phyloP scores from a whole-genome alignment of 2,329 filamentous ascomycete species.

The Aureobasidium sp. region DNA sequence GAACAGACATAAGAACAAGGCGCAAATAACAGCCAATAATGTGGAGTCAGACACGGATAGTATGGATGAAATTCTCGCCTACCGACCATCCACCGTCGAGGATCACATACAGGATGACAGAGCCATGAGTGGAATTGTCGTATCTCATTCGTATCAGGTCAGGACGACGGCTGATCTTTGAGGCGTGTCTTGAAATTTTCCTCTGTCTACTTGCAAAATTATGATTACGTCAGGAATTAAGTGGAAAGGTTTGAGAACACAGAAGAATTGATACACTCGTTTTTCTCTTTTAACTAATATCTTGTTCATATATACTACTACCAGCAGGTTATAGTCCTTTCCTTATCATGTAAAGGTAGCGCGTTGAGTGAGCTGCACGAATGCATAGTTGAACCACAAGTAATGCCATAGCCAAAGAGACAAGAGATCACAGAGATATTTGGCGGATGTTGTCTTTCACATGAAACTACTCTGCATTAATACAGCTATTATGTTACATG shows the following conservation, averaged over 20 bases:
- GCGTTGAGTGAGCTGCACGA: no score
- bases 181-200: neutral
- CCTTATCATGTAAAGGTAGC: no score
- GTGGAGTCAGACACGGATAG: slow-evolving; percentile 10
- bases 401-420: no score
- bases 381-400: no score
- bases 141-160: slow-evolving; percentile 6
- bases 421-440: no score
- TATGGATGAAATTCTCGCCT: slow-evolving; percentile 5
- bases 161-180: neutral
- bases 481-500: no score
- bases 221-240: neutral
- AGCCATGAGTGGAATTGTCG: neutral
- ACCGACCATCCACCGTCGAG: neutral
- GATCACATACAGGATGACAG: neutral
- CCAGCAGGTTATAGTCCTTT: no score
- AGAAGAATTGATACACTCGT: neutral
- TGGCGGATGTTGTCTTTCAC: no score
- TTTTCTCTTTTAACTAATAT: neutral
- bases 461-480: no score
- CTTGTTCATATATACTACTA: no score
- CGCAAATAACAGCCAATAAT: slow-evolving; percentile 9
- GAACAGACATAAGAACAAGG: neutral
- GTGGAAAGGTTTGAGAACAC: neutral
- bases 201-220: neutral